These are phyloP conservation scores for Podospora anserina DNA, from an alignment of 495 filamentous ascomycete species.

Conservation along the genomic window DNA sequence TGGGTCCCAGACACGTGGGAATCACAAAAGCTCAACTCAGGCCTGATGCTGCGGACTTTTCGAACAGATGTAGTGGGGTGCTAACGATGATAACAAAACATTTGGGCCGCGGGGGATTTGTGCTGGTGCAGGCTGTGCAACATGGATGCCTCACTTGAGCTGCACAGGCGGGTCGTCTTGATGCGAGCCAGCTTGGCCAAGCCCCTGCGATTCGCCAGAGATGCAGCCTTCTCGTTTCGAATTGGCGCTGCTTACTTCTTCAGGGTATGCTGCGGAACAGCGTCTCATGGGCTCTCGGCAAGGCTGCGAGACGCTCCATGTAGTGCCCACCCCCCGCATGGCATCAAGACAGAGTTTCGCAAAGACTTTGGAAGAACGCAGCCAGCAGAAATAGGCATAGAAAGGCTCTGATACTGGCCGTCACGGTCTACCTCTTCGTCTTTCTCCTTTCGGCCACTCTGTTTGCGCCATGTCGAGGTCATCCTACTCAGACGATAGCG, in stretches of 20 bases:
- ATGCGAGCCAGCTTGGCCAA: not conserved
- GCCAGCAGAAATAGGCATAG: not conserved
- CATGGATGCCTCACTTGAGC: not conserved
- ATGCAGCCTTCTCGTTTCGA: not conserved
- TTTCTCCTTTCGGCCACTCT: not conserved
- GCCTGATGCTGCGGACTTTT: not conserved
- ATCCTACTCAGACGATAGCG: no score
- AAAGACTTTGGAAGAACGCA: not conserved
- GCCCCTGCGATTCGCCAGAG: not conserved
- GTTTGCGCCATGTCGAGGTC: no score
- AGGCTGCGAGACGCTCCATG: not conserved
- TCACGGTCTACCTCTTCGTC: not conserved
- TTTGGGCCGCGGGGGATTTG: not conserved
- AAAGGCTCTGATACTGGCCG: not conserved
- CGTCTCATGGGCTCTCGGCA: not conserved
- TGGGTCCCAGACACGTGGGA: not conserved
- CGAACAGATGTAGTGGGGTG: not conserved
- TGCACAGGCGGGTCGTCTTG: not conserved
- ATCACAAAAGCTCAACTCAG: not conserved
- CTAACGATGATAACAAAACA: not conserved
- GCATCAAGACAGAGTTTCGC: not conserved
- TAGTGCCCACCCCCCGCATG: not conserved
- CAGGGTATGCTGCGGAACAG: not conserved
- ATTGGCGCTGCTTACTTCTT: not conserved
- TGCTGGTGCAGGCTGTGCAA: conserved; percentile 1